phyloP scores from a whole-genome alignment of 2,329 filamentous ascomycete genomes.

The Berkeleyomyces basicola region DNA sequence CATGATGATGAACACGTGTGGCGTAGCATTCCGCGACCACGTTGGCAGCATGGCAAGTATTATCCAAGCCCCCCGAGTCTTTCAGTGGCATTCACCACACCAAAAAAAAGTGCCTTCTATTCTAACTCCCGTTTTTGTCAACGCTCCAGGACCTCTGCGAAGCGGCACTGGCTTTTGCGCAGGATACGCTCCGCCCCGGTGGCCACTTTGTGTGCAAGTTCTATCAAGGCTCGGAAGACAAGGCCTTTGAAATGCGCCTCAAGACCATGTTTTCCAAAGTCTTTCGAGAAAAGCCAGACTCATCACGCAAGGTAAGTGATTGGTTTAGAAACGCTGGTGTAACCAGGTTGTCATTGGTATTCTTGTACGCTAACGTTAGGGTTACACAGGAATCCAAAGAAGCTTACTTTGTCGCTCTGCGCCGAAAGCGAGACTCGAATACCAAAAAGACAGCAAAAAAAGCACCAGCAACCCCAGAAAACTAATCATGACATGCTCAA shows the following conservation, averaged over 20 bases:
- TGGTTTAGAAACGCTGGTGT: not conserved
- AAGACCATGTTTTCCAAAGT: constrained; percentile 66
- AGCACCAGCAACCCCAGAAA: not conserved
- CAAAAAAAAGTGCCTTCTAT: too few species aligned
- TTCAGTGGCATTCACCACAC: not conserved
- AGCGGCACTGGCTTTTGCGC: constrained; percentile 65
- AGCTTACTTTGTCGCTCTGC: constrained; percentile 67
- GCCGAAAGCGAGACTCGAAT: constrained; percentile 34
- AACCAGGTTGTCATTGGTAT: not conserved
- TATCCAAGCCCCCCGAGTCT: not conserved
- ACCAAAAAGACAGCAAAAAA: constrained; percentile 5
- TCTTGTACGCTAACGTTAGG: constrained; percentile 7
- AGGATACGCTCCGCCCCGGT: constrained; percentile 63
- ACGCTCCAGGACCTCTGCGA: constrained; percentile 62
- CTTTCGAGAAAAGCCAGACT: constrained; percentile 75
- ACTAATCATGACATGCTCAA: not conserved
- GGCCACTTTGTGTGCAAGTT: constrained; percentile 97
- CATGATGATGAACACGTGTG: constrained; percentile 99
- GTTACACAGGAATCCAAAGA: constrained; percentile 58
- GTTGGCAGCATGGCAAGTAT: constrained; percentile 75
- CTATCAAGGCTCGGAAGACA: constrained; percentile 82
- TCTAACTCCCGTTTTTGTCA: not conserved
- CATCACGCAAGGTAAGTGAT: constrained; percentile 61
- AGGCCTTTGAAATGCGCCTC: constrained; percentile 55
- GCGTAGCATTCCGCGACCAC: constrained; percentile 73